Percentiles rank a stretch among this genome's conserved stretches.
phyloP scores from a whole-genome alignment of 1,284 basidiomycete genomes.

The Puccinia polysora region DNA sequence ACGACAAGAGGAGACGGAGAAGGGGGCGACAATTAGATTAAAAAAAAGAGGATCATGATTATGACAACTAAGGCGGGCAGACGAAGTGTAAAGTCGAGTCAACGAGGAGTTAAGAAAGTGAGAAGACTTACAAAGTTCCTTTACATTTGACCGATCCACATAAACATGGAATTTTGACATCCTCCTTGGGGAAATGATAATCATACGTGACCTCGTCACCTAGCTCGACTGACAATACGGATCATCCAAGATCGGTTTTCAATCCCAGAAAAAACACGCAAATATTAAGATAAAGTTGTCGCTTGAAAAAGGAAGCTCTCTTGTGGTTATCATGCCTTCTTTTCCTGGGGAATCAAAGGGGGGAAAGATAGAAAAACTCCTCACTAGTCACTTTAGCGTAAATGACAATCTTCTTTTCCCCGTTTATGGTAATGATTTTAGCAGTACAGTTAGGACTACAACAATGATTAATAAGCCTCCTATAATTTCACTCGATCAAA shows the following conservation, averaged over 20 bases:
- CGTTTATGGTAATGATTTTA: slow-evolving; percentile 96
- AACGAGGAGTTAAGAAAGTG: too few species aligned
- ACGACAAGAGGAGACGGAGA: too few species aligned
- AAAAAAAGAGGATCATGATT: too few species aligned
- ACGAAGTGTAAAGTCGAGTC: too few species aligned
- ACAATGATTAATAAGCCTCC: slow-evolving; percentile 91
- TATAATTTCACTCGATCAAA: slow-evolving; percentile 53
- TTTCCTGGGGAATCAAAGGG: slow-evolving; percentile 48
- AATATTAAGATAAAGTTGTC: slow-evolving; percentile 25
- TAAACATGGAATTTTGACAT: slow-evolving; percentile 54
- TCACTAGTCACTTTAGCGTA: slow-evolving; percentile 93
- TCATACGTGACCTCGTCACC: slow-evolving; percentile 54
- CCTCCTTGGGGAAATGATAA: slow-evolving; percentile 54
- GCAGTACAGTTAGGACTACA: slow-evolving; percentile 97
- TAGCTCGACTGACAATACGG: slow-evolving; percentile 87
- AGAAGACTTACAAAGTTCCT: slow-evolving; percentile 46
- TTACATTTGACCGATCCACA: slow-evolving; percentile 54
- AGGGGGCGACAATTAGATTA: too few species aligned
- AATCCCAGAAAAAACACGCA: slow-evolving; percentile 64
- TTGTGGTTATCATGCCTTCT: background rate
- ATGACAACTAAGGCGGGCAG: too few species aligned
- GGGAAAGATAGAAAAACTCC: slow-evolving; percentile 80
- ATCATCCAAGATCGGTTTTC: too few species aligned
- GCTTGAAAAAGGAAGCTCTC: background rate
- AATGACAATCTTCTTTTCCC: slow-evolving; percentile 98